These are phyloP conservation scores for Penstemon davidsonii DNA, from an alignment of 257 asterid genomes.

Conservation along the genomic window DNA sequence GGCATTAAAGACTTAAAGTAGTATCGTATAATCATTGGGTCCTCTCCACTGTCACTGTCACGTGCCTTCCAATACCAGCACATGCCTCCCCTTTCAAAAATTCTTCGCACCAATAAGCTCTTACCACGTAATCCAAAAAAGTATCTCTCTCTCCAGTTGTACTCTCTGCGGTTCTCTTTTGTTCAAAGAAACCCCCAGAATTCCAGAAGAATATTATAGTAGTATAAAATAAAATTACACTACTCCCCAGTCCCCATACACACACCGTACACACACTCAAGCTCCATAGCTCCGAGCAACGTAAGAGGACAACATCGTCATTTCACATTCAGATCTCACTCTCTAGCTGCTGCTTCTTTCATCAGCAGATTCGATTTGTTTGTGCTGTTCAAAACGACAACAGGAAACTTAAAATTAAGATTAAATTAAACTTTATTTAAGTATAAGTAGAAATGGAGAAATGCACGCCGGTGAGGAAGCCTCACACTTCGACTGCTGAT, in stretches of 20 bases:
- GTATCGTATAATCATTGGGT: not conserved
- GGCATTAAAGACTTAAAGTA: constrained; percentile 7
- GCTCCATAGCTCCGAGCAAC: not conserved
- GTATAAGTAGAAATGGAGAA: constrained; percentile 55
- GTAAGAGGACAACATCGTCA: constrained; percentile 12
- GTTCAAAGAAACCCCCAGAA: not conserved
- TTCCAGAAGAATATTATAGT: not conserved
- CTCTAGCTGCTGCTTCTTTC: not conserved
- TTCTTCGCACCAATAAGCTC: not conserved
- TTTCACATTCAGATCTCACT: constrained; percentile 9
- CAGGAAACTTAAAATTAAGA: not conserved
- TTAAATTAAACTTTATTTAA: not conserved
- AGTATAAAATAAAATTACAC: too few relatives aligned
- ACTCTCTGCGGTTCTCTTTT: constrained; percentile 11
- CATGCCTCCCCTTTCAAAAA: constrained; percentile 19
- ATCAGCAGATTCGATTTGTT: too few relatives aligned
- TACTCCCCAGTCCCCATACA: not conserved
- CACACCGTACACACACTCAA: not conserved
- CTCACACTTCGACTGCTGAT: constrained; percentile 91
- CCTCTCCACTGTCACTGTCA: constrained; percentile 21
- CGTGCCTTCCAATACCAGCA: constrained; percentile 26
- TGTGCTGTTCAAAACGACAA: not conserved
- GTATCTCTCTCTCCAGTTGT: constrained; percentile 5
- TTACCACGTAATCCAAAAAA: not conserved
- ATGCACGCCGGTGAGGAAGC: constrained; percentile 78